Base-by-base conservation (phyloP, 2,329 filamentous ascomycete species). In the Coniochaeta sp. region DNA sequence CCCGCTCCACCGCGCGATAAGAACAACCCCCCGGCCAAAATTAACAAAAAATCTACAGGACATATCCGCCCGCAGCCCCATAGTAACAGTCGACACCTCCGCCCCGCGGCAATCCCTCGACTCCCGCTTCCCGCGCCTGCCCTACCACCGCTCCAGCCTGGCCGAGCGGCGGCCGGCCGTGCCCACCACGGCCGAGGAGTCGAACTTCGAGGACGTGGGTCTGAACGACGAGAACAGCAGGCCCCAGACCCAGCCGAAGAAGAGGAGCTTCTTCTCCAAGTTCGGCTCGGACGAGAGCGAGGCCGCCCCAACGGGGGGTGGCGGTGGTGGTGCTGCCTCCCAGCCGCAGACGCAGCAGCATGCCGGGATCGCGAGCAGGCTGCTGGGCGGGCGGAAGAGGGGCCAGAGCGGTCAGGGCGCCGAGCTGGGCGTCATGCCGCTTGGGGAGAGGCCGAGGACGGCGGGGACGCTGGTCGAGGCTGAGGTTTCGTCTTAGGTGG, bases 131-230 rank as follows among this genome's bases (percentile, higher is more conserved):
- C 79, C 82, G 60, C 81, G 87, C 61, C 77, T 85, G 50, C 84
- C 86, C 19, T 81, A 88, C 63, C 84, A 86, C 11, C 81, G 88
- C 62, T 84, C 86, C 9, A 22, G 17, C 11, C 72, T 88, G 59
- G 79, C 81, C 61, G 79, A 83, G 63, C 80, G 79, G 60, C 80
- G 79, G 58, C 78, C 77, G 68, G 81, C 36, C 38, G 62, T 86
- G 59, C 80, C 82, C 31, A 80, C 85, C n/a, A 89, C 87, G 33
- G 82, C 85, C 47, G 91, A 95, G 67, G 90, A 96, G 68, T 22
- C 28, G 9, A 80, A 79, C 16, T 97, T 98, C 67, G 93, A 97
- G 71, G 93, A 98, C 58, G 90, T 98, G 9, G 91, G 91, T 4
- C 77, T 98, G 54, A 85, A 87, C 61, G 93, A 96, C 65, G 91